These are phyloP conservation scores for Metschnikowia cerradonensis DNA, from an alignment of 805 yeast species.

Conservation along the genomic window DNA sequence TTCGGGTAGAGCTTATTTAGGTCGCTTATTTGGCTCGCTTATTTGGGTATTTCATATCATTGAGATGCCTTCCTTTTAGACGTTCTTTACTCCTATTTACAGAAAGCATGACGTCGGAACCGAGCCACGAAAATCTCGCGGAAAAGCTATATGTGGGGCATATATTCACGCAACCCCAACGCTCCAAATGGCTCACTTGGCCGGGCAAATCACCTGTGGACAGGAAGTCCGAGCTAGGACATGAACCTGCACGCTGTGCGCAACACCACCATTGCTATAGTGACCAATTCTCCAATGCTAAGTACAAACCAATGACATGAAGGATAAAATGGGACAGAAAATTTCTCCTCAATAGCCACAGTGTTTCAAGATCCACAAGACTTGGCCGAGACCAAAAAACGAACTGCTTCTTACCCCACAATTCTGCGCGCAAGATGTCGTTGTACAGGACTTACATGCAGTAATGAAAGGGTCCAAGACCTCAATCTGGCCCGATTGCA, in stretches of 20 bases:
- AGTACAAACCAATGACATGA: background rate
- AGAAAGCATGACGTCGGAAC: background rate
- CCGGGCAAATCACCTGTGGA: background rate
- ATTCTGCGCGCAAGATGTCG: background rate
- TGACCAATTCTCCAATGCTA: background rate
- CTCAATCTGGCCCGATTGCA: background rate
- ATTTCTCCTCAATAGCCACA: too few relatives aligned
- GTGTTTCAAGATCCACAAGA: background rate
- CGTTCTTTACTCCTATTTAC: too few relatives aligned
- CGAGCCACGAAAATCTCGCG: background rate
- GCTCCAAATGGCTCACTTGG: background rate
- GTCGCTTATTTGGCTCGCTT: too few relatives aligned
- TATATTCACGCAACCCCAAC: background rate
- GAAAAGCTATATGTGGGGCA: background rate
- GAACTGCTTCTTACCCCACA: constrained; percentile 1
- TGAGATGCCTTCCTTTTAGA: too few relatives aligned
- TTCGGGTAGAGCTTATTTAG: too few relatives aligned
- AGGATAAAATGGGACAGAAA: background rate
- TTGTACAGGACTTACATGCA: background rate
- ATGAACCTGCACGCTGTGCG: background rate
- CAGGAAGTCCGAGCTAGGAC: constrained; percentile 2
- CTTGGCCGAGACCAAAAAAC: background rate
- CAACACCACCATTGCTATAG: background rate
- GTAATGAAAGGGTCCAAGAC: background rate
- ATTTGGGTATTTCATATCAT: too few relatives aligned